A percentile compares a stretch with the other conserved stretches of the same genome.
Conservation (phyloP, 192 early-diverging fungal genomes). For the Coemansia sp. region DNA sequence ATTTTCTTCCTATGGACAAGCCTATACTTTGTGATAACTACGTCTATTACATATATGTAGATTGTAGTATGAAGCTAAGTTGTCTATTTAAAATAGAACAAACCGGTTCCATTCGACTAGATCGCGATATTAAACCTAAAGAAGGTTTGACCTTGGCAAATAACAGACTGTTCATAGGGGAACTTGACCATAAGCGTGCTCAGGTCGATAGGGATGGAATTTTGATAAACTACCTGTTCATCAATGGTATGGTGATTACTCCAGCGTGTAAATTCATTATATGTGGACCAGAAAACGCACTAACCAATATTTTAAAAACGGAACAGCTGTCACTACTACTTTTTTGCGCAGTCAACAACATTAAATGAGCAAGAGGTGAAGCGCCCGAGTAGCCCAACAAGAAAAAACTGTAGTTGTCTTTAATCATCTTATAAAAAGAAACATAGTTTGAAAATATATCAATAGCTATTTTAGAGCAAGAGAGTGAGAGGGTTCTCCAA, state of each 20-base stretch:
- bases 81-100: background rate
- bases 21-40: background rate
- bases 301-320: too few species aligned
- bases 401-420: too few species aligned
- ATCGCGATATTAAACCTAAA: background rate
- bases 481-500: conserved; percentile 94
- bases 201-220: background rate
- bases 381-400: too few species aligned
- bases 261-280: background rate
- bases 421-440: background rate
- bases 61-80: background rate
- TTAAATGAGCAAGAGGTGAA: too few species aligned
- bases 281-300: background rate
- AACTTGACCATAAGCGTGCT: too few species aligned
- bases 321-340: too few species aligned
- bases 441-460: background rate
- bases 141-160: background rate
- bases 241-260: background rate
- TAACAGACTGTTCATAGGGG: background rate
- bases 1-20: background rate
- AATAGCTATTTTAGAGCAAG: conserved; percentile 68
- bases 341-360: too few species aligned
- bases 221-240: background rate
- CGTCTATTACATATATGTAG: background rate
- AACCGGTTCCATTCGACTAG: background rate